phyloP scores from a whole-genome alignment of 2,329 filamentous ascomycete species.

The Alternaria viburni region DNA sequence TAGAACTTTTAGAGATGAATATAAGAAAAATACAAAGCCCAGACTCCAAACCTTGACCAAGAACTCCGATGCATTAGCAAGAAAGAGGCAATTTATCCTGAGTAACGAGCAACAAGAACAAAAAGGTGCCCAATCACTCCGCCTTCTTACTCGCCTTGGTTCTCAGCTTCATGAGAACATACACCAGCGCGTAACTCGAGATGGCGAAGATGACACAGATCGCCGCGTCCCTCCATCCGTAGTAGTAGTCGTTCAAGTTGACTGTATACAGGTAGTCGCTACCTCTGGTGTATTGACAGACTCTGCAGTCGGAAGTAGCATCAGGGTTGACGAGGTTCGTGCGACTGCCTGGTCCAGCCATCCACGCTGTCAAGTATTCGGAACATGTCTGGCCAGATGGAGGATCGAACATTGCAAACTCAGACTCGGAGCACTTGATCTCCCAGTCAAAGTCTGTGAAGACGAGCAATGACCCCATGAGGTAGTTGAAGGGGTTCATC shows the following conservation, averaged over 20 bases:
- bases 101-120: accelerated
- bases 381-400: conserved; percentile 61
- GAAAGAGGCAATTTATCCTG: background rate
- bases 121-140: conserved; percentile 20
- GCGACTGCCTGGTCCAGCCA: conserved; percentile 23
- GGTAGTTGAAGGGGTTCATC: conserved; percentile 53
- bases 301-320: conserved; percentile 61
- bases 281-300: conserved; percentile 66
- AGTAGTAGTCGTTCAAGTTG: conserved; percentile 66
- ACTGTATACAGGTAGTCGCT: conserved; percentile 66
- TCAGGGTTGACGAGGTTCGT: conserved; percentile 67
- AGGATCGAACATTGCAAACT: conserved; percentile 56
- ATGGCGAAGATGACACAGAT: conserved; percentile 64
- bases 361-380: conserved; percentile 52
- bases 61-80: background rate
- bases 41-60: background rate
- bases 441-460: conserved; percentile 52
- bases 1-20: background rate
- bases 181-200: conserved; percentile 61
- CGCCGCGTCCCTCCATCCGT: conserved; percentile 70
- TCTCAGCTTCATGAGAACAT: conserved; percentile 51
- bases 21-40: background rate
- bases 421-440: conserved; percentile 44
- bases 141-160: conserved; percentile 52
- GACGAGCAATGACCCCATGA: conserved; percentile 50